These are phyloP conservation scores for Geosmithia morbida DNA, from an alignment of 2,329 filamentous ascomycete species.

Conservation along the genomic window DNA sequence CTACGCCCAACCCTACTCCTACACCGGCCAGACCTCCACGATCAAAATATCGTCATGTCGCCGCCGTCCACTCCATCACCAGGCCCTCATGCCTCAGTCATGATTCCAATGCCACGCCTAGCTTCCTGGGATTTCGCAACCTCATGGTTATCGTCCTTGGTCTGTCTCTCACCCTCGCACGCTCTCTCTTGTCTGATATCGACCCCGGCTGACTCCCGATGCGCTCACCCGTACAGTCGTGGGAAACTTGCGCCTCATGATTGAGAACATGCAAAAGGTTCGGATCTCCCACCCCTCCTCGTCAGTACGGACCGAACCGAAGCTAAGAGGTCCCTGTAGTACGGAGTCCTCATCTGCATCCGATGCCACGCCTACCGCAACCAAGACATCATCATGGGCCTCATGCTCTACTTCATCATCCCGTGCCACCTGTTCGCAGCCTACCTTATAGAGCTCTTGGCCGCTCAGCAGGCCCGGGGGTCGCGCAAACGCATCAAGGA, in stretches of 20 bases:
- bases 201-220: conserved; percentile 4
- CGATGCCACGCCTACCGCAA: conserved; percentile 76
- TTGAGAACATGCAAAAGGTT: conserved; percentile 94
- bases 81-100: conserved; percentile 75
- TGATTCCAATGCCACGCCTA: conserved; percentile 60
- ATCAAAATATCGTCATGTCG: conserved; percentile 81
- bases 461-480: conserved; percentile 62
- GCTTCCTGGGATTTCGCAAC: conserved; percentile 88
- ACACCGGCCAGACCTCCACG: conserved; percentile 6
- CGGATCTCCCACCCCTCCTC: background rate
- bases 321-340: too few species aligned
- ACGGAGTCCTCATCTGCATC: conserved; percentile 87
- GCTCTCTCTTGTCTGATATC: background rate
- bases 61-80: conserved; percentile 62
- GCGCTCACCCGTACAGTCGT: conserved; percentile 49
- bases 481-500: conserved; percentile 40
- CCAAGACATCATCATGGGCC: conserved; percentile 62
- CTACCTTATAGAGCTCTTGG: conserved; percentile 75
- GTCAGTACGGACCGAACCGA: too few species aligned
- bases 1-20: conserved; percentile 9
- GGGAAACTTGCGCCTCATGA: conserved; percentile 84
- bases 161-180: conserved; percentile 22
- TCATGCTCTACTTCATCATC: conserved; percentile 71
- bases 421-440: conserved; percentile 84
- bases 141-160: conserved; percentile 87